A percentile compares a stretch with the other conserved stretches of the same genome.
Evolutionary conservation across 2,329 filamentous ascomycete species (phyloP).

Genomic region (Calonectria hongkongensis): DNA sequence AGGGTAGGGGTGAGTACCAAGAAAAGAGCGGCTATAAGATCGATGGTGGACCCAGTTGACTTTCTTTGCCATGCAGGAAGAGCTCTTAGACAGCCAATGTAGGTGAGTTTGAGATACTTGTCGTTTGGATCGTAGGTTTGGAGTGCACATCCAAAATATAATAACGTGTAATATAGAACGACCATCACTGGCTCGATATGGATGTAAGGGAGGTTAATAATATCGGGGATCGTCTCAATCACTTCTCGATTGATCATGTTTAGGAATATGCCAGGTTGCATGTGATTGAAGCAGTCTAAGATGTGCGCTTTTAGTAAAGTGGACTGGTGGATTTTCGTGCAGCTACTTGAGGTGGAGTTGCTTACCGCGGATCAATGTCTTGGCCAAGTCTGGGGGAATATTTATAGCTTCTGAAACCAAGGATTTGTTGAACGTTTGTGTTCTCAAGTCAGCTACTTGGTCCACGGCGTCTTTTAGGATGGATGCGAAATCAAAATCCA

Average conservation of each 20-base stretch:
- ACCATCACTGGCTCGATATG: slow-evolving; percentile 8
- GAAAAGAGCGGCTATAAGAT: slow-evolving; percentile 11
- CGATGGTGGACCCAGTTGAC: background rate
- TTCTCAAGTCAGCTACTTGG: background rate
- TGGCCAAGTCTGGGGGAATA: slow-evolving; percentile 8
- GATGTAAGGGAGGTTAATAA: slow-evolving; percentile 10
- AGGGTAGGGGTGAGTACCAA: background rate
- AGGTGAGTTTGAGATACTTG: background rate
- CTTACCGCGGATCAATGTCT: slow-evolving; percentile 1
- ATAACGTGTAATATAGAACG: background rate
- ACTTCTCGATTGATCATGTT: slow-evolving; percentile 6
- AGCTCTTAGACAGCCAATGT: background rate
- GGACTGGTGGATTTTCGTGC: background rate
- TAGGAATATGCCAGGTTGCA: slow-evolving; percentile 1
- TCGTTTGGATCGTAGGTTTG: background rate
- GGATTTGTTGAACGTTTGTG: background rate
- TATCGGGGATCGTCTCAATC: slow-evolving; percentile 10
- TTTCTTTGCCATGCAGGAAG: slow-evolving; percentile 9
- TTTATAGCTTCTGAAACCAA: background rate
- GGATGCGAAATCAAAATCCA: background rate
- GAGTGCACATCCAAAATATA: slow-evolving; percentile 1
- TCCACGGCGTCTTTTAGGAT: slow-evolving; percentile 7
- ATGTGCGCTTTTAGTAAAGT: background rate
- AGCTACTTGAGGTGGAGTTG: background rate
- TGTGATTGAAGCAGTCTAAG: slow-evolving; percentile 6